Percentiles rank a stretch among this genome's conserved stretches.
phyloP scores from a whole-genome alignment of 2,329 filamentous ascomycete genomes.

The Colletotrichum sp. region DNA sequence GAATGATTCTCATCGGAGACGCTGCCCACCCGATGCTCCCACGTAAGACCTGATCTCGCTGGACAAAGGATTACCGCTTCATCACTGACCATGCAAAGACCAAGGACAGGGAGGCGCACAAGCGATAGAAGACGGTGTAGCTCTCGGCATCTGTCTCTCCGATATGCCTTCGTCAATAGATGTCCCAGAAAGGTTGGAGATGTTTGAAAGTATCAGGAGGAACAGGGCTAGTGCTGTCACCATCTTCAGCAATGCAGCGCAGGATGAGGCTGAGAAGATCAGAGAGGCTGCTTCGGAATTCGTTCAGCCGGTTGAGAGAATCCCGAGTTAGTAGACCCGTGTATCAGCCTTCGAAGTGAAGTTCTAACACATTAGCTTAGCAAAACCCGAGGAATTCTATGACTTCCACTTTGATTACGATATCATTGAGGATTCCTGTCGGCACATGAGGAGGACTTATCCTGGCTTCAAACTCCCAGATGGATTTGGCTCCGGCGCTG shows the following conservation, averaged over 20 bases:
- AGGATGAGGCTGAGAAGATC: constrained; percentile 35
- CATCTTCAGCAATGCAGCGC: constrained; percentile 42
- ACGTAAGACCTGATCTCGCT: constrained; percentile 25
- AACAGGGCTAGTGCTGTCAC: constrained; percentile 39
- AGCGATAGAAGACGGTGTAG: constrained; percentile 39
- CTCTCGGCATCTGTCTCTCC: constrained; percentile 33
- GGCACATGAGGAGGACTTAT: neutral
- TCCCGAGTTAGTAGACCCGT: constrained; percentile 37
- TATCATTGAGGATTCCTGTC: neutral
- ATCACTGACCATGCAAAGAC: constrained; percentile 23
- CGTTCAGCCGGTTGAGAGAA: constrained; percentile 28
- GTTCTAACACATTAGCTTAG: too few species aligned
- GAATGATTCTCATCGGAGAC: constrained; percentile 38
- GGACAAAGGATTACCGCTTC: neutral
- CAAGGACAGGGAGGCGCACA: constrained; percentile 43
- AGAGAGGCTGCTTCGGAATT: constrained; percentile 27
- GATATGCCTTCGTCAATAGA: constrained; percentile 21
- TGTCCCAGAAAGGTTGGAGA: constrained; percentile 26
- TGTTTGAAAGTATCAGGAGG: constrained; percentile 29
- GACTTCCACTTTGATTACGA: constrained; percentile 16
- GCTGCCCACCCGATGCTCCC: constrained; percentile 44
- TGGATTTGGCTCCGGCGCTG: neutral
- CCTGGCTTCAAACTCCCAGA: neutral
- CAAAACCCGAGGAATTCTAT: constrained; percentile 14
- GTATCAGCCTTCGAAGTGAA: too few species aligned